Evolutionary conservation across 108 stramenopile species (phyloP).

Genomic region (Cyclotella kingstonii): DNA sequence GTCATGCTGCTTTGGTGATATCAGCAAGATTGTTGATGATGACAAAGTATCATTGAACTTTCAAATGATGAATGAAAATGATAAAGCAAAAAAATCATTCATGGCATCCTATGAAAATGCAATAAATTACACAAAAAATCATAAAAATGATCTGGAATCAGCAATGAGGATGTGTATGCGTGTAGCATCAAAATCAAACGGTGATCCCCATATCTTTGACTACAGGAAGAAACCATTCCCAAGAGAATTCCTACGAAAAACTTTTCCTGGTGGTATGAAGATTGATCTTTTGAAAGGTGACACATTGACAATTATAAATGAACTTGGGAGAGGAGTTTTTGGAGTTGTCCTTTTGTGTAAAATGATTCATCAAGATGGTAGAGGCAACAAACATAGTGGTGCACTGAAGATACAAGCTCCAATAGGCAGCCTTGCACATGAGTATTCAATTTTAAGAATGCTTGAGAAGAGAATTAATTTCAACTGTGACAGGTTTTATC

Average conservation of each 20-base stretch:
- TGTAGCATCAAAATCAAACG: slow-evolving; percentile 20
- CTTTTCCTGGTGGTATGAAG: slow-evolving; percentile 38
- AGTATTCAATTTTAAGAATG: slow-evolving; percentile 52
- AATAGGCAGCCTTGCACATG: slow-evolving; percentile 66
- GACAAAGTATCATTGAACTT: slow-evolving; percentile 25
- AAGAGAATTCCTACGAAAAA: slow-evolving; percentile 34
- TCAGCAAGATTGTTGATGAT: slow-evolving; percentile 34
- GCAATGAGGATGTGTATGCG: slow-evolving; percentile 35
- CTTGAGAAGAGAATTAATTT: slow-evolving; percentile 46
- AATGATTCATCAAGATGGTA: slow-evolving; percentile 12
- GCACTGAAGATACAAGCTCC: slow-evolving; percentile 82
- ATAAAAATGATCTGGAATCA: slow-evolving; percentile 31
- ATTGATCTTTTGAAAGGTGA: slow-evolving; percentile 49
- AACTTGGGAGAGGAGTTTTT: slow-evolving; percentile 74
- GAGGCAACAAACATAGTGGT: slow-evolving; percentile 13
- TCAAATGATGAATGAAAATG: slow-evolving; percentile 24
- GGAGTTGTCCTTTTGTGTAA: slow-evolving; percentile 63
- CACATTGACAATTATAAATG: slow-evolving; percentile 43
- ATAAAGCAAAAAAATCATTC: neutral
- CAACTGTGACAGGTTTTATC: slow-evolving; percentile 28
- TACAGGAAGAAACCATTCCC: slow-evolving; percentile 27
- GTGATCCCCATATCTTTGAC: slow-evolving; percentile 25
- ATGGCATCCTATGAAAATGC: slow-evolving; percentile 1
- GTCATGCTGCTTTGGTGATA: slow-evolving; percentile 36
- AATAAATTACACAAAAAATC: slow-evolving; percentile 23